These are phyloP conservation scores for Ceratocystis huliohia DNA, from an alignment of 2,329 filamentous ascomycete species.

Conservation along the genomic window DNA sequence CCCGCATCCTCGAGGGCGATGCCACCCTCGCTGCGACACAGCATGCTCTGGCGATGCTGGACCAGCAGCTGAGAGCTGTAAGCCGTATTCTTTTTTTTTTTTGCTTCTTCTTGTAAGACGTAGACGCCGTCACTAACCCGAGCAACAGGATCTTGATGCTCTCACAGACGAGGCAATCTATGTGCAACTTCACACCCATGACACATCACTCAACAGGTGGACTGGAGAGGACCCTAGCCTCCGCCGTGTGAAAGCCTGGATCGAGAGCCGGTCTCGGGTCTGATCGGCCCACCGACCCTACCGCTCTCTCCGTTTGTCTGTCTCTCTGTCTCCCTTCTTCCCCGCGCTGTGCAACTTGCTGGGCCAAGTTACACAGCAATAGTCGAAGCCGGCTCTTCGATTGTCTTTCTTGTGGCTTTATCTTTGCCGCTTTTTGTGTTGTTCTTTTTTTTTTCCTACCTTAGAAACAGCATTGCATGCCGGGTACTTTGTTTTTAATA, in stretches of 20 bases:
- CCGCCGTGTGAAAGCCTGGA: slow-evolving; percentile 45
- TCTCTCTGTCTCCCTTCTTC: background rate
- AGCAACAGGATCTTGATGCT: slow-evolving; percentile 41
- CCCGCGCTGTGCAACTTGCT: background rate
- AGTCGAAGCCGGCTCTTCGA: background rate
- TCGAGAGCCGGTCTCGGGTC: slow-evolving; percentile 32
- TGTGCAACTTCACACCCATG: slow-evolving; percentile 39
- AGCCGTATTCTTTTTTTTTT: slow-evolving; percentile 23
- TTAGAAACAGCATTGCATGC: slow-evolving; percentile 8
- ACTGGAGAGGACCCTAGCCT: slow-evolving; percentile 49
- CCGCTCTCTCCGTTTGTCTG: slow-evolving; percentile 10
- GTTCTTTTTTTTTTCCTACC: slow-evolving; percentile 11
- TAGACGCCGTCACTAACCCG: background rate
- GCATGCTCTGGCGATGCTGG: slow-evolving; percentile 40
- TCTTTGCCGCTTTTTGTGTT: slow-evolving; percentile 3
- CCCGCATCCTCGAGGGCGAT: slow-evolving; percentile 40
- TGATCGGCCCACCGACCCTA: background rate
- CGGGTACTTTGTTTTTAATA: background rate
- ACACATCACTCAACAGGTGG: slow-evolving; percentile 47
- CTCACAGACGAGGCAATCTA: slow-evolving; percentile 50
- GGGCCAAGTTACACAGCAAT: slow-evolving; percentile 8
- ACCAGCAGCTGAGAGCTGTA: slow-evolving; percentile 46
- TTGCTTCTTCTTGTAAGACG: background rate
- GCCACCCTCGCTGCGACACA: slow-evolving; percentile 37
- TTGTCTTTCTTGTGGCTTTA: background rate